These are phyloP conservation scores for Penicillium macrosclerotiorum DNA, from an alignment of 495 filamentous ascomycete species.

Conservation along the genomic window DNA sequence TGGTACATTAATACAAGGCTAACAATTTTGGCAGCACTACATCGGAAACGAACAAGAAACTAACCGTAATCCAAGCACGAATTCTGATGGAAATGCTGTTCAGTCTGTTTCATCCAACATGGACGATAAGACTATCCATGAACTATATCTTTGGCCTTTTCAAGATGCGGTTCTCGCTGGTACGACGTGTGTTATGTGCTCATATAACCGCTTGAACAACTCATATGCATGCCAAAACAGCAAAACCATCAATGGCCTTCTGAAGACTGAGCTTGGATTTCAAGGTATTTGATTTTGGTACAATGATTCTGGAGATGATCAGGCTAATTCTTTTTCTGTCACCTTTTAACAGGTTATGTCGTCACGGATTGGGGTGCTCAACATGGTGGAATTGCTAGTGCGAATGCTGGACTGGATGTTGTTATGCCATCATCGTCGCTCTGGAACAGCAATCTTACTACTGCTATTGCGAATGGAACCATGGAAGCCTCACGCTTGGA, in stretches of 20 bases:
- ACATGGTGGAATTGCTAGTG: constrained; percentile 52
- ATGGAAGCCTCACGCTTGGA: constrained; percentile 45
- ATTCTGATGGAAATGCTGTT: constrained; percentile 41
- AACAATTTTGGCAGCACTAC: constrained; percentile 63
- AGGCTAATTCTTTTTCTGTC: no score
- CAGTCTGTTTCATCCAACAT: constrained; percentile 54
- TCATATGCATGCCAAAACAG: constrained; percentile 68
- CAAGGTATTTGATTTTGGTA: no score
- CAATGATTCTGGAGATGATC: no score
- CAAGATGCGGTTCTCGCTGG: constrained; percentile 53
- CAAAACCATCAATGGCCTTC: constrained; percentile 52
- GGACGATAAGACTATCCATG: constrained; percentile 69
- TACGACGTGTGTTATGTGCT: constrained; percentile 56
- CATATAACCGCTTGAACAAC: constrained; percentile 62
- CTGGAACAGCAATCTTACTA: constrained; percentile 49
- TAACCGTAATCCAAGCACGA: constrained; percentile 46
- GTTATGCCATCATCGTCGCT: constrained; percentile 49
- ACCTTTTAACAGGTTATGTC: constrained; percentile 54
- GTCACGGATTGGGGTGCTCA: constrained; percentile 59
- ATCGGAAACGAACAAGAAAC: constrained; percentile 84
- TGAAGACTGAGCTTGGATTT: constrained; percentile 61
- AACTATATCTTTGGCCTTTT: constrained; percentile 68
- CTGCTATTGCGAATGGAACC: constrained; percentile 51
- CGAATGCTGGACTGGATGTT: constrained; percentile 59
- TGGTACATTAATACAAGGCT: constrained; percentile 34